Conservation (phyloP, 495 filamentous ascomycete species). For the Lichenothelia convexa region DNA sequence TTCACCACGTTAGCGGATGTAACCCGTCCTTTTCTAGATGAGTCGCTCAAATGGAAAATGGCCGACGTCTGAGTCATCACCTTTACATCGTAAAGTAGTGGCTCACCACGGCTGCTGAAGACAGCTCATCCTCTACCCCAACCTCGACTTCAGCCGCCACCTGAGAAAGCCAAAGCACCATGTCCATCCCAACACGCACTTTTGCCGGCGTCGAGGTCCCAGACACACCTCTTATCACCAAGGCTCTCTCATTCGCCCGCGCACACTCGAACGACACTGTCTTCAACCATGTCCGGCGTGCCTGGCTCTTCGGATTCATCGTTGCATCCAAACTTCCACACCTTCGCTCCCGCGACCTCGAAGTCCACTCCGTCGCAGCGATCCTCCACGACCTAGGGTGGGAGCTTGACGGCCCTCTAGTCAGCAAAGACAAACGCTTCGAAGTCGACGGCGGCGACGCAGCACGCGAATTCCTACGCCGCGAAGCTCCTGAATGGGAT, state of each 20-base stretch:
- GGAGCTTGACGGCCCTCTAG: conserved; percentile 18
- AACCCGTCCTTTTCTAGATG: too few relatives aligned
- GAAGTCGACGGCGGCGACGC: conserved; percentile 37
- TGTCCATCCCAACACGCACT: too few relatives aligned
- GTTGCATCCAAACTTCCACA: conserved; percentile 22
- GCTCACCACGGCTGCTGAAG: too few relatives aligned
- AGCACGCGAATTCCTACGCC: conserved; percentile 25
- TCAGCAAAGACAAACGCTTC: conserved; percentile 31
- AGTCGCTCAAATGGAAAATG: too few relatives aligned
- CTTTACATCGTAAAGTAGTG: too few relatives aligned
- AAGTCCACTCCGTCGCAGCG: conserved; percentile 29
- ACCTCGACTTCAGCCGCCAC: too few relatives aligned
- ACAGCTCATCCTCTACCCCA: too few relatives aligned
- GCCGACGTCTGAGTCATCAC: too few relatives aligned
- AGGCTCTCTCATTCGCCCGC: conserved; percentile 24
- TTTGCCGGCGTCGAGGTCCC: too few relatives aligned
- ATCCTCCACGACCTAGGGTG: conserved; percentile 40
- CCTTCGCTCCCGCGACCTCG: conserved; percentile 21
- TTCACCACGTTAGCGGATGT: too few relatives aligned
- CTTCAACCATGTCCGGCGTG: conserved; percentile 33
- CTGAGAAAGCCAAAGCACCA: too few relatives aligned
- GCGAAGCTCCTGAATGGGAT: conserved; percentile 20
- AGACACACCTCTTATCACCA: too few relatives aligned
- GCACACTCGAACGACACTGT: conserved; percentile 15
- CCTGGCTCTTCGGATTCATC: conserved; percentile 25